phyloP scores from a whole-genome alignment of 2,329 filamentous ascomycete genomes.

The Cercospora sp. region DNA sequence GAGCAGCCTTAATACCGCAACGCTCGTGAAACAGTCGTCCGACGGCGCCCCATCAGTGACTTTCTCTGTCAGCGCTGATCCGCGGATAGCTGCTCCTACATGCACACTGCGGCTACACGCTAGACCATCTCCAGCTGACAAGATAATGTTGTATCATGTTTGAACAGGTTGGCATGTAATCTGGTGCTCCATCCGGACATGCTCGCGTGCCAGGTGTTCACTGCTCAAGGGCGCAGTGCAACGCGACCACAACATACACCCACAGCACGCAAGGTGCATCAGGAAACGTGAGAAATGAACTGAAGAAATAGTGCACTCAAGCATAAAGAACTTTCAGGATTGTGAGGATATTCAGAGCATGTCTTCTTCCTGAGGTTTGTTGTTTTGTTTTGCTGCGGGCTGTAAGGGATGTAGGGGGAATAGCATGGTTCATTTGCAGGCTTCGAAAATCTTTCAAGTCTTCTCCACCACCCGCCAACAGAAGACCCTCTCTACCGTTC shows the following conservation, averaged over 20 bases:
- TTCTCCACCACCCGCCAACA: not conserved
- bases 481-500: slow-evolving; percentile 15
- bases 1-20: not conserved
- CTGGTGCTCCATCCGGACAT: slow-evolving; percentile 15
- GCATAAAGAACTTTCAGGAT: slow-evolving; percentile 20
- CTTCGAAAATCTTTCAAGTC: not conserved
- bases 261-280: not conserved
- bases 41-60: not conserved
- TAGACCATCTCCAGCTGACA: not conserved
- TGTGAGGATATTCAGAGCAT: slow-evolving; percentile 13
- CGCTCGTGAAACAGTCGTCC: slow-evolving; percentile 6
- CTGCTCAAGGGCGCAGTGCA: slow-evolving; percentile 9
- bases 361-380: not conserved
- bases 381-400: slow-evolving; percentile 23
- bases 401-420: slow-evolving; percentile 28
- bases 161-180: slow-evolving; percentile 1
- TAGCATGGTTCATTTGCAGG: slow-evolving; percentile 17
- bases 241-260: slow-evolving; percentile 8
- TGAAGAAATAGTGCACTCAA: not conserved
- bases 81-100: not conserved
- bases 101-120: not conserved
- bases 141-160: not conserved
- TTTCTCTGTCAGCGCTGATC: not conserved
- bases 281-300: slow-evolving; percentile 2
- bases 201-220: slow-evolving; percentile 13